Evolutionary conservation across 768 basidiomycete genomes (phyloP).

Genomic region (Leccinum uliginosum): DNA sequence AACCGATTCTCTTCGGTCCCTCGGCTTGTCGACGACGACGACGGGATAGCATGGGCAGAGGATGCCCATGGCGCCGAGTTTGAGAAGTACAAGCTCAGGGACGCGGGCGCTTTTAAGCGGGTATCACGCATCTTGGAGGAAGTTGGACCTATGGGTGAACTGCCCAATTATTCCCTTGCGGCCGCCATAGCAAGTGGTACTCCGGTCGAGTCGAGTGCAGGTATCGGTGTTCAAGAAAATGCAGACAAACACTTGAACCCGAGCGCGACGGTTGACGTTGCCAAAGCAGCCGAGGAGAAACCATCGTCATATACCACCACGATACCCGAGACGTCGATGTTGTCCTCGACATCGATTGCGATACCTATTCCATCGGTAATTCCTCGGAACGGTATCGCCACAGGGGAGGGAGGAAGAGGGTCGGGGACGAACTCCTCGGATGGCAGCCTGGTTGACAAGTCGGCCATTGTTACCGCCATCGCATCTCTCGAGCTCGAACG

Average conservation of each 20-base stretch:
- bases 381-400: not conserved
- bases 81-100: conserved; percentile 21
- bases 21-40: conserved; percentile 9
- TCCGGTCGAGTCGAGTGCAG: not conserved
- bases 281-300: conserved; percentile 4
- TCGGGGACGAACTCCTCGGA: conserved; percentile 47
- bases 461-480: conserved; percentile 28
- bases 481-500: conserved; percentile 38
- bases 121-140: conserved; percentile 29
- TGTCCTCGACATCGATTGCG: conserved; percentile 4
- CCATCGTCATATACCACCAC: not conserved
- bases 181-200: not conserved
- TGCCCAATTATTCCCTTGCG: conserved; percentile 27
- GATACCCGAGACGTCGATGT: conserved; percentile 1
- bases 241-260: not conserved
- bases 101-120: conserved; percentile 11
- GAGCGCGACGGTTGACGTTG: not conserved
- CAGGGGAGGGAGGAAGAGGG: conserved; percentile 14
- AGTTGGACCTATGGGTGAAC: conserved; percentile 44
- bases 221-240: not conserved
- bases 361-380: conserved; percentile 6
- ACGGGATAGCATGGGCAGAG: conserved; percentile 52
- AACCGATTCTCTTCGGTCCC: not conserved
- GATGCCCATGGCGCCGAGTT: conserved; percentile 38
- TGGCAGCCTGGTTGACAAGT: conserved; percentile 40